Percentiles rank a stretch among this genome's conserved stretches.
Evolutionary conservation across 2,329 filamentous ascomycete species (phyloP).

Genomic region (Westerdykella sp.): DNA sequence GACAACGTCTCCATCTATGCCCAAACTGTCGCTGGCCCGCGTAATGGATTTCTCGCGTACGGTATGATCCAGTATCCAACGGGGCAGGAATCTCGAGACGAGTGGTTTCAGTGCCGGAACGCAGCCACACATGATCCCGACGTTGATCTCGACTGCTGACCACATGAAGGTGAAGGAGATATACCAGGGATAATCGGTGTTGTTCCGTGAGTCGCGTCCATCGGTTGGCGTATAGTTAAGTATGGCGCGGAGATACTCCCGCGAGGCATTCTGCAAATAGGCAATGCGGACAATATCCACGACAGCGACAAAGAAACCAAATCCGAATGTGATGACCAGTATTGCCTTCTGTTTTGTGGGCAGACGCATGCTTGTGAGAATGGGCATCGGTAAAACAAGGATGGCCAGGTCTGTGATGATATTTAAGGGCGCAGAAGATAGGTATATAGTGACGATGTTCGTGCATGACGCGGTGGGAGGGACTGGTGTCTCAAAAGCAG

Average conservation of each 20-base stretch:
- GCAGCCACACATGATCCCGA: constrained; percentile 84
- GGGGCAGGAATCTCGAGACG: constrained; percentile 57
- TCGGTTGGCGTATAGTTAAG: constrained; percentile 19
- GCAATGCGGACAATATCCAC: constrained; percentile 87
- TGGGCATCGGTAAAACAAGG: constrained; percentile 78
- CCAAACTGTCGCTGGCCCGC: constrained; percentile 24
- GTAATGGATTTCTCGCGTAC: constrained; percentile 23
- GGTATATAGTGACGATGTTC: constrained; percentile 58
- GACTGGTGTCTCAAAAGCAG: constrained; percentile 55
- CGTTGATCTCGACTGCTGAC: constrained; percentile 85
- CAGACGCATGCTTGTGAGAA: constrained; percentile 78
- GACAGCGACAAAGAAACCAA: constrained; percentile 80
- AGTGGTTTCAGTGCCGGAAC: constrained; percentile 90
- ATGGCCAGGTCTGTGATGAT: constrained; percentile 87
- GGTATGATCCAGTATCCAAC: constrained; percentile 48
- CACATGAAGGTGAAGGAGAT: constrained; percentile 85
- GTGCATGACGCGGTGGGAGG: constrained; percentile 48
- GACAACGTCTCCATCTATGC: constrained; percentile 19
- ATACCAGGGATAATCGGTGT: constrained; percentile 58
- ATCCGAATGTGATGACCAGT: constrained; percentile 74
- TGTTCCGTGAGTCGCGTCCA: constrained; percentile 33
- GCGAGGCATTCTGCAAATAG: constrained; percentile 70
- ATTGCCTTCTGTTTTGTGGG: constrained; percentile 84
- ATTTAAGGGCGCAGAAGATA: constrained; percentile 78
- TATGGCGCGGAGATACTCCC: constrained; percentile 41